phyloP scores from a whole-genome alignment of 1,284 basidiomycete species.

The Ustanciosporium gigantosporum region DNA sequence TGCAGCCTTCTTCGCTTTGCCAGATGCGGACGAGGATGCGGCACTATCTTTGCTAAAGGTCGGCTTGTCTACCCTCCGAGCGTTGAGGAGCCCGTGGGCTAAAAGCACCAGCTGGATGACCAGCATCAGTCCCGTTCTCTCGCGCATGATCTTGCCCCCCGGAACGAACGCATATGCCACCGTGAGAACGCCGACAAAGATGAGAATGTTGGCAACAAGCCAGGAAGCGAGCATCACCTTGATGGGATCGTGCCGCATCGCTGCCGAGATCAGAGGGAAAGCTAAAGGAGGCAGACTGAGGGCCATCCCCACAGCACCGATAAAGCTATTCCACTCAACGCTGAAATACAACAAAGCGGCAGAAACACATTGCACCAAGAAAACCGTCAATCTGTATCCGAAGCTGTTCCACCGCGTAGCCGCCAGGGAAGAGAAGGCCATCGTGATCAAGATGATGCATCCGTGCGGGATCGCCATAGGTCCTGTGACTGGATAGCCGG shows the following conservation, averaged over 20 bases:
- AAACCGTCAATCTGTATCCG: constrained; percentile 18
- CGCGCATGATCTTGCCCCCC: constrained; percentile 76
- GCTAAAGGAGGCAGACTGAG: constrained; percentile 66
- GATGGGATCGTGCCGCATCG: constrained; percentile 49
- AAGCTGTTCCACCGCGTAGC: constrained; percentile 54
- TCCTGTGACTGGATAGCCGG: constrained; percentile 73
- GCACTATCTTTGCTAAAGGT: neutral
- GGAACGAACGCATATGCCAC: constrained; percentile 95
- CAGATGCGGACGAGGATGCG: neutral
- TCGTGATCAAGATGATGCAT: constrained; percentile 45
- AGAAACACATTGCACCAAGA: constrained; percentile 50
- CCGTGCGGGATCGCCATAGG: constrained; percentile 73
- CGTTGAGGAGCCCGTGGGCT: constrained; percentile 16
- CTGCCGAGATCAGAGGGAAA: constrained; percentile 31
- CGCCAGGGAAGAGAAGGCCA: constrained; percentile 62
- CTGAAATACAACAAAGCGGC: constrained; percentile 65
- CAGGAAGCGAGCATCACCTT: constrained; percentile 44
- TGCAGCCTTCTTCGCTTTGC: constrained; percentile 9
- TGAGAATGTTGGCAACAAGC: constrained; percentile 45
- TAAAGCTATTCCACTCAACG: constrained; percentile 75
- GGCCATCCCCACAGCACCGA: constrained; percentile 72
- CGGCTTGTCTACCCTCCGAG: constrained; percentile 13
- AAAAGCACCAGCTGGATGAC: constrained; percentile 22
- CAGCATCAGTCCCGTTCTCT: constrained; percentile 69
- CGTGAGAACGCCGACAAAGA: constrained; percentile 67